phyloP scores from a whole-genome alignment of 768 basidiomycete species.

The Tylopilus felleus region DNA sequence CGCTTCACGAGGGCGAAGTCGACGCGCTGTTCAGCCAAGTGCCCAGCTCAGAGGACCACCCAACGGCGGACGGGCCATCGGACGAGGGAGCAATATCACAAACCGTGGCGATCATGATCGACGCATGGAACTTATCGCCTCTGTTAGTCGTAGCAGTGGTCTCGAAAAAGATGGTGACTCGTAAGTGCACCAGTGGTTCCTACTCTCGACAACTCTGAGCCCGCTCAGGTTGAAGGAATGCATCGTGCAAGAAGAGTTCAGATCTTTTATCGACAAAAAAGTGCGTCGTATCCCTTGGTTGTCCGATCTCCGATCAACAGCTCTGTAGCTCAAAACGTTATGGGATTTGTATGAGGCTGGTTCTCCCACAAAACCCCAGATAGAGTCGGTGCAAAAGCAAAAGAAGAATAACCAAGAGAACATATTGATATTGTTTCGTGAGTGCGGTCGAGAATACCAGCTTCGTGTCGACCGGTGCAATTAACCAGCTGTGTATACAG shows the following conservation, averaged over 20 bases:
- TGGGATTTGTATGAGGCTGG: slow-evolving; percentile 38
- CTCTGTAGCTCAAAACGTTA: slow-evolving; percentile 49
- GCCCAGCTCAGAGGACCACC: neutral
- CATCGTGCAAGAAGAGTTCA: slow-evolving; percentile 64
- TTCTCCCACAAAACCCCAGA: slow-evolving; percentile 3
- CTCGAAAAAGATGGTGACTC: slow-evolving; percentile 70
- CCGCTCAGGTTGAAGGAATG: slow-evolving; percentile 54
- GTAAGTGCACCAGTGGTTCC: slow-evolving; percentile 42
- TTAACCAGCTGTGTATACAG: slow-evolving; percentile 33
- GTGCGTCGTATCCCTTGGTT: slow-evolving; percentile 34
- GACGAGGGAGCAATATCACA: slow-evolving; percentile 3
- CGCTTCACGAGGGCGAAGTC: slow-evolving; percentile 11
- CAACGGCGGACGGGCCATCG: neutral
- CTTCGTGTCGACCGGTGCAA: neutral
- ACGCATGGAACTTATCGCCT: slow-evolving; percentile 64
- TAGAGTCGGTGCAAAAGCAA: slow-evolving; percentile 31
- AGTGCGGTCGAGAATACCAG: slow-evolving; percentile 23
- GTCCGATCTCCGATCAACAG: too few relatives aligned
- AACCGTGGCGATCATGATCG: slow-evolving; percentile 11
- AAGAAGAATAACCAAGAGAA: slow-evolving; percentile 59
- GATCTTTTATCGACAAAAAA: slow-evolving; percentile 61
- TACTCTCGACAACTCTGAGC: slow-evolving; percentile 33
- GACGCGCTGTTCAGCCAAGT: slow-evolving; percentile 1
- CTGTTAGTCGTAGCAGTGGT: slow-evolving; percentile 75
- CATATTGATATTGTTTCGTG: slow-evolving; percentile 70